phyloP scores from a whole-genome alignment of 2,329 filamentous ascomycete genomes.

The Talaromyces sp. region DNA sequence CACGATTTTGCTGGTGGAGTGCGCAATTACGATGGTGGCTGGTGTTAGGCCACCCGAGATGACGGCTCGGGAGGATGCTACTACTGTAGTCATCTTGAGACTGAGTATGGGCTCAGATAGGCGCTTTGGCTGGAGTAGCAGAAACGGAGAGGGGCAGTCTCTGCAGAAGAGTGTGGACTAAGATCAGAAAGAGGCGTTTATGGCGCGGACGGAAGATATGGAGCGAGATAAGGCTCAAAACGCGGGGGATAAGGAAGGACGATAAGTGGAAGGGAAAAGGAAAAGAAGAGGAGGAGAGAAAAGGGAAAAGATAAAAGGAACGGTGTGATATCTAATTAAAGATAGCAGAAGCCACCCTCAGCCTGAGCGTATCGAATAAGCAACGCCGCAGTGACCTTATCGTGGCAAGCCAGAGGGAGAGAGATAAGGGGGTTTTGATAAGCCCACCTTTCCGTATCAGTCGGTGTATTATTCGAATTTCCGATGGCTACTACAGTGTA shows the following conservation, averaged over 20 bases:
- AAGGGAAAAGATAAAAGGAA: background rate
- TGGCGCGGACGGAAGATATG: background rate
- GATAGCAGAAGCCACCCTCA: background rate
- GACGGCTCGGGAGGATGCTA: conserved; percentile 80
- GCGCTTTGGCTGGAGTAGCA: background rate
- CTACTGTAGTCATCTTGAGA: conserved; percentile 46
- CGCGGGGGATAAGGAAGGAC: conserved; percentile 5
- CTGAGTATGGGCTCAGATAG: background rate
- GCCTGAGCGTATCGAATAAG: background rate
- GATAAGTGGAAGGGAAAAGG: background rate
- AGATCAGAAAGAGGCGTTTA: background rate
- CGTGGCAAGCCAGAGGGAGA: conserved; percentile 14
- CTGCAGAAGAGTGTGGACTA: background rate
- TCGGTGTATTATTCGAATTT: background rate
- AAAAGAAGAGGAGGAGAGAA: background rate
- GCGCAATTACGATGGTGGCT: conserved; percentile 77
- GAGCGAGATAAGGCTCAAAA: background rate
- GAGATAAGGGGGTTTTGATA: conserved; percentile 19
- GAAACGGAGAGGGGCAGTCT: background rate
- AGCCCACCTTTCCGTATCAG: background rate
- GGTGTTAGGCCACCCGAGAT: conserved; percentile 72
- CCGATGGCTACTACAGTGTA: background rate
- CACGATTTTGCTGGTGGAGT: conserved; percentile 76
- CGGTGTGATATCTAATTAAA: background rate
- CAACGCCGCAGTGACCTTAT: conserved; percentile 16